Evolutionary conservation across 2,329 filamentous ascomycete genomes (phyloP).

Genomic region (Zarea fungicola): DNA sequence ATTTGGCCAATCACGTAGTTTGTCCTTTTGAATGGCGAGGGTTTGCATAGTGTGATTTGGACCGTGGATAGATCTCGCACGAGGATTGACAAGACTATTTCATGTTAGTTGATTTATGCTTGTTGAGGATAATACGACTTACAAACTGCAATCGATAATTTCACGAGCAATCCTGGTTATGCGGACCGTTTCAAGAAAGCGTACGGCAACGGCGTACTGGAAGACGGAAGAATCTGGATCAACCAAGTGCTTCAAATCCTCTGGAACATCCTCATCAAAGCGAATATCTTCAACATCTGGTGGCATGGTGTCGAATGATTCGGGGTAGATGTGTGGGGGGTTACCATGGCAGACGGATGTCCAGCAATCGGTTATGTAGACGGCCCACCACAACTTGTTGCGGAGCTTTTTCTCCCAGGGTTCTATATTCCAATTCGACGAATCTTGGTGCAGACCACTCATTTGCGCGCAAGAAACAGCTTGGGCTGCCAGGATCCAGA

Average conservation of each 20-base stretch:
- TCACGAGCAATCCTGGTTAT: constrained; percentile 27
- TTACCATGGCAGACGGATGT: constrained; percentile 42
- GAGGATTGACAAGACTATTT: constrained; percentile 22
- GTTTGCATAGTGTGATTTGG: constrained; percentile 17
- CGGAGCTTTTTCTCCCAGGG: constrained; percentile 38
- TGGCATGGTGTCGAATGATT: constrained; percentile 35
- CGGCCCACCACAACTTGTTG: constrained; percentile 42
- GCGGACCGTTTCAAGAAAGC: constrained; percentile 32
- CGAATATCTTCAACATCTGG: constrained; percentile 37
- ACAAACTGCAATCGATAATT: constrained; percentile 31
- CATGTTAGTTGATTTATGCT: constrained; percentile 4
- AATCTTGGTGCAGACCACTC: constrained; percentile 41
- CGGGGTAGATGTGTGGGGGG: constrained; percentile 37
- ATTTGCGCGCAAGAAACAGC: constrained; percentile 40
- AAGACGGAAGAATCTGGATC: constrained; percentile 28
- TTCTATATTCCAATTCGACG: constrained; percentile 36
- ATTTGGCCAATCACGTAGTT: constrained; percentile 31
- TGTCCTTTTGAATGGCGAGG: constrained; percentile 23
- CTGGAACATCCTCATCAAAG: constrained; percentile 37
- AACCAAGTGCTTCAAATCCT: constrained; percentile 29
- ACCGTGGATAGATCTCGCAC: constrained; percentile 14
- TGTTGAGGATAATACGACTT: constrained; percentile 13
- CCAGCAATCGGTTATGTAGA: constrained; percentile 39
- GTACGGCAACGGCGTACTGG: constrained; percentile 29
- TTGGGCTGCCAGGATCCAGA: constrained; percentile 39